Evolutionary conservation across 805 yeast genomes (phyloP), one percentile per base, ranked within the genome.

Genomic region (Cyberlindnera bimundalis): DNA sequence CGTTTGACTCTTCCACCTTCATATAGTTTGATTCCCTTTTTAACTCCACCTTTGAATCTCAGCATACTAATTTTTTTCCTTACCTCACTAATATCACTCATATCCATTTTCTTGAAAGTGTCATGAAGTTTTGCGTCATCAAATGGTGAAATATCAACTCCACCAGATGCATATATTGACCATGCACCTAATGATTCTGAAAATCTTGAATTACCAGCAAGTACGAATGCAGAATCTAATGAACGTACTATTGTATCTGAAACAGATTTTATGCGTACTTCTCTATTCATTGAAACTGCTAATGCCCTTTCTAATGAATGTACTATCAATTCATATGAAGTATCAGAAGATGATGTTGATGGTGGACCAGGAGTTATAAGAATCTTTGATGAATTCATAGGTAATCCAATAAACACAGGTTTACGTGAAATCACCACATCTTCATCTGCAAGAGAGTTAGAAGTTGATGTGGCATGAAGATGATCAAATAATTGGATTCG

Each of bases 401-500:
- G 90, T 2, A 85, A 64, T 0, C 81, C 86, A 13, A 86, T 53
- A 50, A 81, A 84, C 46, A 71, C 76, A 0, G 93, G 84, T 44
- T 65, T 73, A 43, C 79, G 68, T 0, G 88, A 76, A 0, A 71
- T 46, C 6, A 79, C 25, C 0, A 45, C 13, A 23, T 44, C 48
- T 14, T 34, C 17, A 11, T 20, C 19, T 2, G 29, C 19, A 66
- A 64, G 78, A 9, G 71, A 73, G 37, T 42, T 55, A 3, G 17
- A 8, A 4, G 24, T 11, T 4, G n/a, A n/a, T n/a, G 26, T 17
- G 13, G 23, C 20, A 2, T 39, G 38, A 39, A 58, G 58, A 8
- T 63, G 58, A 45, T 85, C 91, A 56, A 79, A 84, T 30, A 84
- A 70, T 54, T 84, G 95, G 17, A 85, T 67, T 35, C 95, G 60